Evolutionary conservation across 2,329 filamentous ascomycete species (phyloP), one percentile per base, ranked within the genome.

Genomic region (Fulvia fulva): DNA sequence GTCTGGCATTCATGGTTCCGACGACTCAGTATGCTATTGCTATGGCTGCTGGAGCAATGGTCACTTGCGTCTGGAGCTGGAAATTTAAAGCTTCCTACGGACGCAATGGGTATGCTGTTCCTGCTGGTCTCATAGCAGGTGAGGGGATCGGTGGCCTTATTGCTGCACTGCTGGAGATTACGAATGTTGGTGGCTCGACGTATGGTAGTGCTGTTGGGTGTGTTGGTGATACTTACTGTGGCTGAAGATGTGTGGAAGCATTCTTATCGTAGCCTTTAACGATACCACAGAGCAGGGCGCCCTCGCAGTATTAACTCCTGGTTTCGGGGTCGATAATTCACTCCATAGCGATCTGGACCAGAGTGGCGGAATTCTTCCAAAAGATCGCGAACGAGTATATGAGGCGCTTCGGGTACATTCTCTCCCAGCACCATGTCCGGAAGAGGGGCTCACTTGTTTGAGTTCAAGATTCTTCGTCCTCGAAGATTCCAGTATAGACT

Each of bases 101-200:
- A 81, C 77, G 73, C 26, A 57, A 57, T 41, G 55, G 58, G 19
- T 85, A 84, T 65, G 81, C 81, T 11, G 74, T 84, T 25, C 82
- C 80, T 2, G 80, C 81, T 19, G 83, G 83, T 26, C 75, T 83
- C 63, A 85, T 85, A 67, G 82, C 83, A 2, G 83, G 83, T 16
- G 83, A 85, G 71, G 83, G 83, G 32, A 77, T 85, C 51, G 83
- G 83, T 23, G 83, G 83, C 55, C 80, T 84, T 4, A 67, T 85
- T 45, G 83, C 83, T 61, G 82, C 83, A 7, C 62, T 77, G 12
- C 69, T 77, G 62, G 74, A 78, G 66, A 71, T 78, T 51, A 72
- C 68, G 0, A 69, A 70, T 32, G 70, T 75, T 30, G 64, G 66
- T 8, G 75, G 76, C 12, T 70, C 70, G 43, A 63, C 65, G 2